phyloP scores from a whole-genome alignment of 768 basidiomycete species.

The Strobilomyces echinocephalus region DNA sequence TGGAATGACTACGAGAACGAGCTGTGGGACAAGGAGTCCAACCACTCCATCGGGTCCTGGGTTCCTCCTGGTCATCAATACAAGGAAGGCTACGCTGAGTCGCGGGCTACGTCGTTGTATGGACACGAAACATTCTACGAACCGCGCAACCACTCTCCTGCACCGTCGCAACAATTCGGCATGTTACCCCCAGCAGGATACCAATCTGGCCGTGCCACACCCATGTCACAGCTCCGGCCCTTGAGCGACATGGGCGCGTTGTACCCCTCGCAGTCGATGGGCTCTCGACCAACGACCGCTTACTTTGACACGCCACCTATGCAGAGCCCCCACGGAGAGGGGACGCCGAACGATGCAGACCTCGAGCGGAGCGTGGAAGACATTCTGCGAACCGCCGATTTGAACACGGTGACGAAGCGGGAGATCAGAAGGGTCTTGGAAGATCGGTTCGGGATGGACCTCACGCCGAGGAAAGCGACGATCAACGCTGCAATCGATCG shows the following conservation, averaged over 20 bases:
- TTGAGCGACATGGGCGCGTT: constrained; percentile 35
- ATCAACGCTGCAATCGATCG: constrained; percentile 81
- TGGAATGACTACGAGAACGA: constrained; percentile 98
- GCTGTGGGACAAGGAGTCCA: constrained; percentile 96
- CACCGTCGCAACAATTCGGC: constrained; percentile 59
- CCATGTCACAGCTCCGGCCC: constrained; percentile 43
- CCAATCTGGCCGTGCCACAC: constrained; percentile 75
- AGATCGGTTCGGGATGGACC: constrained; percentile 72
- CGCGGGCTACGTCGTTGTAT: constrained; percentile 74
- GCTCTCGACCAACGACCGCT: constrained; percentile 68
- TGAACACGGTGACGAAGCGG: constrained; percentile 90
- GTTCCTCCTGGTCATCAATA: constrained; percentile 70
- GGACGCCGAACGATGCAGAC: constrained; percentile 60
- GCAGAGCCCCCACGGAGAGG: constrained; percentile 46
- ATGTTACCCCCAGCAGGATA: constrained; percentile 59
- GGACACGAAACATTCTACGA: constrained; percentile 88
- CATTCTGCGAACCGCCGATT: constrained; percentile 71
- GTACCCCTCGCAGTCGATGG: constrained; percentile 59
- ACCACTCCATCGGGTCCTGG: constrained; percentile 93
- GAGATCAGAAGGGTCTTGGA: constrained; percentile 83
- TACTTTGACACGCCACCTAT: constrained; percentile 65
- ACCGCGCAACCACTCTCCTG: constrained; percentile 66
- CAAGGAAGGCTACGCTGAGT: constrained; percentile 73
- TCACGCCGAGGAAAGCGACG: constrained; percentile 62
- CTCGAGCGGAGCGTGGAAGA: constrained; percentile 72